Conservation (phyloP, 2,329 filamentous ascomycete genomes). For the Dactylellina cionopaga region DNA sequence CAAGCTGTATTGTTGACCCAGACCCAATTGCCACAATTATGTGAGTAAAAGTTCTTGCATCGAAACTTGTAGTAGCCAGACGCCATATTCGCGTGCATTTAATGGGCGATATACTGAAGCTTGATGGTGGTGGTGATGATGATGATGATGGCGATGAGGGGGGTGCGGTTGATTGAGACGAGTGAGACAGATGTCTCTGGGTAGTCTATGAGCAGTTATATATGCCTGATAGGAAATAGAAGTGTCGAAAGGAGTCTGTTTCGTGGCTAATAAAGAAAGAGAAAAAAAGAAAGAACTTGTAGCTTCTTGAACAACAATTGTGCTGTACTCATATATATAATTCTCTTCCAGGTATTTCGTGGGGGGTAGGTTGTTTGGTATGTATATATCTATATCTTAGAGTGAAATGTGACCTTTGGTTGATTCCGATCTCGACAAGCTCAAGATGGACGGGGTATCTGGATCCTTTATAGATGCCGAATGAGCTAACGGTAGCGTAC, state of each 20-base stretch:
- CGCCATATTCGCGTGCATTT: slow-evolving; percentile 26
- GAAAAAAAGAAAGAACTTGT: not conserved
- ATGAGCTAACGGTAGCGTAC: slow-evolving; percentile 37
- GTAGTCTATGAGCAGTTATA: not conserved
- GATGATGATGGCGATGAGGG: not conserved
- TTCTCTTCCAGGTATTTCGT: slow-evolving; percentile 15
- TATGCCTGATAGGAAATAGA: not conserved
- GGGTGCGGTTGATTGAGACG: not conserved
- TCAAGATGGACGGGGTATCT: slow-evolving; percentile 45
- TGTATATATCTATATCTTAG: slow-evolving; percentile 21
- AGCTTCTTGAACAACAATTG: slow-evolving; percentile 15
- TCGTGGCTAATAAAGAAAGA: too few relatives aligned
- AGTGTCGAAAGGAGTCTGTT: not conserved
- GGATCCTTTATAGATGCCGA: slow-evolving; percentile 52
- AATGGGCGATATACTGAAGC: not conserved
- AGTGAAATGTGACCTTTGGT: slow-evolving; percentile 18
- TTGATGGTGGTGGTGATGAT: too few relatives aligned
- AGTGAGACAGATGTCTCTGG: not conserved
- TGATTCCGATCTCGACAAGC: slow-evolving; percentile 32
- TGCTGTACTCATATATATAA: slow-evolving; percentile 19
- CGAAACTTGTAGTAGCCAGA: slow-evolving; percentile 57
- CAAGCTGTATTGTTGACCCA: slow-evolving; percentile 58
- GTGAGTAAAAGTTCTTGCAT: slow-evolving; percentile 57
- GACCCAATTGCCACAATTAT: slow-evolving; percentile 57
- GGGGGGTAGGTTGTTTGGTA: too few relatives aligned